Evolutionary conservation across 768 basidiomycete genomes (phyloP), one percentile per base, ranked within the genome.

Genomic region (Podaxis sp.): DNA sequence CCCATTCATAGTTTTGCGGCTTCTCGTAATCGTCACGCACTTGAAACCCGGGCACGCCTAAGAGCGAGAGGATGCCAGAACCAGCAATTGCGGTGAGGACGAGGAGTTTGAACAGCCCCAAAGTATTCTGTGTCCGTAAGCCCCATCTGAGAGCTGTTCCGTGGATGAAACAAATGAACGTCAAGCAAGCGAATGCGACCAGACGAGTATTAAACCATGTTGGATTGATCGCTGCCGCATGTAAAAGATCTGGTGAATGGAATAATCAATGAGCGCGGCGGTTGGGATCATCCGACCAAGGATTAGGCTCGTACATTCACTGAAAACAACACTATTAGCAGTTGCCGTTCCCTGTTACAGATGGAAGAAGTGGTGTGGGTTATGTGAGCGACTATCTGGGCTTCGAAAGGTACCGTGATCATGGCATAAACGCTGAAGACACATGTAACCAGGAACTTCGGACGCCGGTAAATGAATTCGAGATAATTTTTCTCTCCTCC

Each of bases 401-500:
- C 33, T 33, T 33, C 33, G 33, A 33, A 9, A 7, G 8, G 33
- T 66, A 86, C 88, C 51, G 82, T 79, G 43, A 88, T 79, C 4
- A 88, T 66, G 1, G 82, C 78, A 67, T 88, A 90, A 17, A 80
- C 72, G 2, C 84, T 79, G 64, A 81, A 90, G 7, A 79, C 67
- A 66, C 86, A 90, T 3, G 87, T 86, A 13, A 75, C 77, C 68
- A 91, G 71, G 66, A 86, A 88, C 54, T 77, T 80, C 5, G 89
- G 90, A 3, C 77, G 77, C 51, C 82, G 76, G 71, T 83, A 91
- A n/a, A 90, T 81, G 69, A 80, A 89, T 64, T 90, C 88, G 40
- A 91, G 73, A 66, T 91, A 91, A 56, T 86, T 88, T 75, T 90
- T 91, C 76, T 91, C 89, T 2, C 87, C 90, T 0, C 90, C 90